Evolutionary conservation across 148 eudicot genomes (phyloP), one percentile per base, ranked within the genome.

Genomic region (Vaccinium myrtillus): DNA sequence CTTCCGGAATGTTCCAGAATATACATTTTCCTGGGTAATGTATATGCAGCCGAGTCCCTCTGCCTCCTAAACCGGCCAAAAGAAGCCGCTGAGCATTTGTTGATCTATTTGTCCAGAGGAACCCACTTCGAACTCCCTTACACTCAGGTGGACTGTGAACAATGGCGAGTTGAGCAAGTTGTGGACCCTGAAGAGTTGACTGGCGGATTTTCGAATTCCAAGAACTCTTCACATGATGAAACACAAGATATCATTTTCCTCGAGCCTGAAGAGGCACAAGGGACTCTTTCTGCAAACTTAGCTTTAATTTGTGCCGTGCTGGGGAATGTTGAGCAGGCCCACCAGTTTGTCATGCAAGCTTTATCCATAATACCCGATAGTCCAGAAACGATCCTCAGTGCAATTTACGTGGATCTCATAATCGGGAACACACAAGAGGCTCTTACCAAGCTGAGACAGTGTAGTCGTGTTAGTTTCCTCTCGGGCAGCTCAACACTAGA

Each of bases 21-120:
- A 85, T 88, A 91, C 63, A 83, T 87, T 32, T 94, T 92, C 70
- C 87, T 90, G 71, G 98, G 93, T 16, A 93, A 90, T 82, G 82
- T 94, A 39, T 94, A 94, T 87, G 95, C 94, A 78, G 97, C 99
- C 0, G 99, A 96, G 85, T 94, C 99, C 83, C 89, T 94, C 23
- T 96, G 99, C 87, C 89, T 92, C 78, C 89, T 96, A 23, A 93
- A 92, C 89, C 92, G 89, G 74, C 92, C 94, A 32, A 88, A 91
- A 53, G 97, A 96, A 88, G 99, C 99, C 88, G 92, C 98, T 25
- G 94, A 93, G 59, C 95, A 90, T 86, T 87, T 94, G 71, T 89
- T 85, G 46, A 77, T 79, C 56, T 96, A 94, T 87, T 79, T 94
- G 56, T 91, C 93, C 0, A 70, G 85, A 54, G 94, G 86, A 63